Percentiles rank a stretch among this genome's conserved stretches.
Evolutionary conservation across 805 yeast species (phyloP).

Genomic region (Metschnikowia noctiluminum): DNA sequence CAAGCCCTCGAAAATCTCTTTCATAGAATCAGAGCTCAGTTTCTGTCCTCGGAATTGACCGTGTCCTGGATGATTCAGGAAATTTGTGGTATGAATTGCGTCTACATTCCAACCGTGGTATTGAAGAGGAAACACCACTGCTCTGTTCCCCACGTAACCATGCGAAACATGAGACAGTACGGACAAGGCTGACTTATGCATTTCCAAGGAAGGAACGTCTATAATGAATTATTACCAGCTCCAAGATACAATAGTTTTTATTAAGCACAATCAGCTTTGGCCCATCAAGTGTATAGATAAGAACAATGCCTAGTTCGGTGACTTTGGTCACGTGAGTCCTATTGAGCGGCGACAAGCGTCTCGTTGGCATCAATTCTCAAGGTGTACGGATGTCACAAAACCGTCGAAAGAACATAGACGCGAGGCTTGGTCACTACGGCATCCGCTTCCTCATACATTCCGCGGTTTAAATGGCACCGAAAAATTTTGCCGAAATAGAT

Average conservation of each 20-base stretch:
- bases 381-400: background rate
- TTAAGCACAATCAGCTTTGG: too few relatives aligned
- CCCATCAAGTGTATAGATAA: too few relatives aligned
- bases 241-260: too few relatives aligned
- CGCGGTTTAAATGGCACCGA: constrained; percentile 12
- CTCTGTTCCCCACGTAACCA: constrained; percentile 20
- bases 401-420: background rate
- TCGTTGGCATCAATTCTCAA: background rate
- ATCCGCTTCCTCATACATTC: background rate
- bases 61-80: constrained; percentile 21
- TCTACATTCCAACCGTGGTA: constrained; percentile 21
- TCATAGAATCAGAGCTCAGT: constrained; percentile 42
- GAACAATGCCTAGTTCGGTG: background rate
- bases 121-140: constrained; percentile 18
- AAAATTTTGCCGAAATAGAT: constrained; percentile 33
- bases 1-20: constrained; percentile 55
- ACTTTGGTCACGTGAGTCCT: background rate
- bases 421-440: background rate
- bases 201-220: background rate
- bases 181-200: constrained; percentile 13
- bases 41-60: constrained; percentile 25
- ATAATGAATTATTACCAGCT: too few relatives aligned
- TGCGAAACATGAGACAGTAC: constrained; percentile 20
- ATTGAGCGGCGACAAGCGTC: background rate
- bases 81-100: constrained; percentile 18